These are phyloP conservation scores for Yamadazyma trypodendri DNA, from an alignment of 1,139 yeast species.

Conservation along the genomic window DNA sequence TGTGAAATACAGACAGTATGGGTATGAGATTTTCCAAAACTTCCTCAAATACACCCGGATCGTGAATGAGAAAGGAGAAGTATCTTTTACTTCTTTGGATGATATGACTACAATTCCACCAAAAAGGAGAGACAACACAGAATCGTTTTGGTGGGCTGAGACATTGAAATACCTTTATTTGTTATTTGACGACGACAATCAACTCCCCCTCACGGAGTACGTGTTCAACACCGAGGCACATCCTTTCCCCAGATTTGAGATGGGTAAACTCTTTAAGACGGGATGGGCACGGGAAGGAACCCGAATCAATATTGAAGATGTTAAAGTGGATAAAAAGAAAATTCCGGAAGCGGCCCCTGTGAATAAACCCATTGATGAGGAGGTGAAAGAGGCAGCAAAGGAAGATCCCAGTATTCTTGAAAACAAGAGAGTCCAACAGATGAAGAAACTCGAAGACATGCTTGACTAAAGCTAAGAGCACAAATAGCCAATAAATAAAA, in stretches of 20 bases:
- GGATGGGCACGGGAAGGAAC: constrained; percentile 53
- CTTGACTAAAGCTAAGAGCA: too few relatives aligned
- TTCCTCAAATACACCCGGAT: constrained; percentile 60
- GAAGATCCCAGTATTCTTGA: constrained; percentile 32
- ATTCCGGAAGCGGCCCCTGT: constrained; percentile 47
- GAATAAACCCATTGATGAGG: constrained; percentile 38
- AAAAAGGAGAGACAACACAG: constrained; percentile 67
- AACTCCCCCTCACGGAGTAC: constrained; percentile 59
- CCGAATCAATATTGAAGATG: constrained; percentile 19
- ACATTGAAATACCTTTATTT: constrained; percentile 86
- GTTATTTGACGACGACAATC: constrained; percentile 65
- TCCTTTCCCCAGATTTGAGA: constrained; percentile 74
- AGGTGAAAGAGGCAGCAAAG: constrained; percentile 35
- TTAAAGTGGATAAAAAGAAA: constrained; percentile 28
- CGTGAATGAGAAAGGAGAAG: constrained; percentile 51
- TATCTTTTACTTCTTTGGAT: constrained; percentile 63
- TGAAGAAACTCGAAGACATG: constrained; percentile 7
- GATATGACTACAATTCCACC: constrained; percentile 67
- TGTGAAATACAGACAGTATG: constrained; percentile 83
- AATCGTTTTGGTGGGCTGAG: constrained; percentile 93
- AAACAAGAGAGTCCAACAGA: constrained; percentile 22
- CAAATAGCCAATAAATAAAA: neutral
- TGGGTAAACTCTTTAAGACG: constrained; percentile 55
- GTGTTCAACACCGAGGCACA: constrained; percentile 95
- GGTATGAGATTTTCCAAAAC: constrained; percentile 78